Conservation (phyloP, 2,329 filamentous ascomycete genomes). For the Trichocomaceae sp. region DNA sequence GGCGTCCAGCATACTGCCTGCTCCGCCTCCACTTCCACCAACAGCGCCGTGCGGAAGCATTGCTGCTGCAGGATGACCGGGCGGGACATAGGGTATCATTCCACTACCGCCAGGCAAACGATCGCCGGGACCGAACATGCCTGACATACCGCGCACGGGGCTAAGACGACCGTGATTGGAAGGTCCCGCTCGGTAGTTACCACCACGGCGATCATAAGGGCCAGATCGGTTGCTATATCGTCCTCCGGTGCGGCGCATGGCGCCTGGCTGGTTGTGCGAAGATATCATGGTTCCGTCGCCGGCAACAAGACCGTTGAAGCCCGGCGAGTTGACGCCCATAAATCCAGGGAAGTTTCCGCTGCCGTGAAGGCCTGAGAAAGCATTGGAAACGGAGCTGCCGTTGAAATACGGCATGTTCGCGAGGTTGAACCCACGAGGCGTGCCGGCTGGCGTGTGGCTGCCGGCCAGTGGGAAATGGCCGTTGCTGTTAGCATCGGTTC, state of each 20-base stretch:
- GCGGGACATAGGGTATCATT: constrained; percentile 29
- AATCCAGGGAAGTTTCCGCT: constrained; percentile 27
- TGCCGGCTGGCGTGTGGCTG: constrained; percentile 69
- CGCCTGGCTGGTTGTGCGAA: constrained; percentile 51
- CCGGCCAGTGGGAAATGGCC: constrained; percentile 84
- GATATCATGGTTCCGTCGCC: constrained; percentile 35
- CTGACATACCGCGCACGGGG: constrained; percentile 31
- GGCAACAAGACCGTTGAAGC: constrained; percentile 27
- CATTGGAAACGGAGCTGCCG: constrained; percentile 34
- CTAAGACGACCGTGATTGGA: constrained; percentile 44
- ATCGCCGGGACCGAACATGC: constrained; percentile 30
- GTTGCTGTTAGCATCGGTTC: constrained; percentile 90
- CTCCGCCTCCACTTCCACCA: constrained; percentile 15
- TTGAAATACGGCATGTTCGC: constrained; percentile 59
- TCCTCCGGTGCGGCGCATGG: constrained; percentile 61
- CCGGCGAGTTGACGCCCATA: constrained; percentile 25
- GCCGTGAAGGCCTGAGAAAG: constrained; percentile 27
- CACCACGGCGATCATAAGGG: constrained; percentile 62
- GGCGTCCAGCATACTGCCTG: constrained; percentile 39
- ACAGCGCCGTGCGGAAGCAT: neutral
- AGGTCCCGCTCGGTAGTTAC: constrained; percentile 45
- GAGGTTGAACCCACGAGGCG: constrained; percentile 85
- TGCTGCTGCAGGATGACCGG: constrained; percentile 33
- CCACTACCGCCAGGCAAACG: constrained; percentile 27
- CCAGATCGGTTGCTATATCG: constrained; percentile 59